Evolutionary conservation across 148 eudicot genomes (phyloP).

Genomic region (Talinum fruticosum): DNA sequence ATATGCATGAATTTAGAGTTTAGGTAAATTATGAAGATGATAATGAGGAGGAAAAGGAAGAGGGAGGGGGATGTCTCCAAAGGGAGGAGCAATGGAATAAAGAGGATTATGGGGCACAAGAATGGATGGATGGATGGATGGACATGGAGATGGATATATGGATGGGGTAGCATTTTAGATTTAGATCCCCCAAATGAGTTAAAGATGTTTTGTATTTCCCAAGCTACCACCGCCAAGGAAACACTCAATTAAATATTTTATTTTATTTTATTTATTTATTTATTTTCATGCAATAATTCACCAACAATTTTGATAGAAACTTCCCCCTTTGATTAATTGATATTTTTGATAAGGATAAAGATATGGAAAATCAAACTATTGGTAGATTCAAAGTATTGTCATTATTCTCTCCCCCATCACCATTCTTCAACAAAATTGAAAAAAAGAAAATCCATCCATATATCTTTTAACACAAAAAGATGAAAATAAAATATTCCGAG

Average conservation of each 20-base stretch:
- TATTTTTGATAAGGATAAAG: constrained; percentile 13
- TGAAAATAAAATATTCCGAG: too few relatives aligned
- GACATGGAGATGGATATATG: too few relatives aligned
- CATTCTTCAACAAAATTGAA: constrained; percentile 5
- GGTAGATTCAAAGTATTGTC: constrained; percentile 30
- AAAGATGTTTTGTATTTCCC: constrained; percentile 6
- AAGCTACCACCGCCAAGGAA: constrained; percentile 20
- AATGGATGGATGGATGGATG: background rate
- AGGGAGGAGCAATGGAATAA: constrained; percentile 3
- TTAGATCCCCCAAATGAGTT: background rate
- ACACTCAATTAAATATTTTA: background rate
- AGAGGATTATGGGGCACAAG: constrained; percentile 7
- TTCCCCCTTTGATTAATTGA: background rate
- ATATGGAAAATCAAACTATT: constrained; percentile 11
- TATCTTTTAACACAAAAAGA: too few relatives aligned
- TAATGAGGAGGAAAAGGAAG: background rate
- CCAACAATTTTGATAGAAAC: background rate
- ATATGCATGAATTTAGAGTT: constrained; percentile 1
- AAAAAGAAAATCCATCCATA: background rate
- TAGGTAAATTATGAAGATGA: background rate
- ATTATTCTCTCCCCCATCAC: constrained; percentile 26
- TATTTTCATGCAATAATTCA: background rate
- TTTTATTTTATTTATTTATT: background rate
- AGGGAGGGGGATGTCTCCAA: background rate
- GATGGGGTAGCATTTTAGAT: background rate